A percentile compares a stretch with the other conserved stretches of the same genome.
Evolutionary conservation across 2,329 filamentous ascomycete genomes (phyloP).

Genomic region (Alternaria arbusti): DNA sequence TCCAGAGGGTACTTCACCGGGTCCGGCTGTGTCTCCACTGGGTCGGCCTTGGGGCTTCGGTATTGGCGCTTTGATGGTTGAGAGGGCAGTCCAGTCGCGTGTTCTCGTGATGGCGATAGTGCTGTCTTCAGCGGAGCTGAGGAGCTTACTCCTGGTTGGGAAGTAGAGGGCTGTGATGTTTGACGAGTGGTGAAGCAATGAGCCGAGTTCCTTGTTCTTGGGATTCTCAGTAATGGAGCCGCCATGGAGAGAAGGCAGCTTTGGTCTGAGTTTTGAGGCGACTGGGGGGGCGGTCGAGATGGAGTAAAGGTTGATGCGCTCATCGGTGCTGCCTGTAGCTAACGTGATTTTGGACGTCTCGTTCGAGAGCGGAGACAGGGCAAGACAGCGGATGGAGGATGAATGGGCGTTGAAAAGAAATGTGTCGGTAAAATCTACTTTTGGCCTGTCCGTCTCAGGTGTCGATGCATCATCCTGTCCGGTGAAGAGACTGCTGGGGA

Average conservation of each 20-base stretch:
- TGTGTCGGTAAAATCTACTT: constrained; percentile 79
- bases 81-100: constrained; percentile 87
- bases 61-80: constrained; percentile 85
- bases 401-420: constrained; percentile 95
- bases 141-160: constrained; percentile 83
- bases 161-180: constrained; percentile 82
- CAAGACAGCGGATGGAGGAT: constrained; percentile 87
- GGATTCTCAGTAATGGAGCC: constrained; percentile 82
- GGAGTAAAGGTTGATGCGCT: constrained; percentile 93
- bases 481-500: constrained; percentile 54
- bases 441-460: constrained; percentile 29
- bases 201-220: constrained; percentile 86
- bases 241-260: constrained; percentile 71
- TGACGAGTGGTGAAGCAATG: constrained; percentile 83
- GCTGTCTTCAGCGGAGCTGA: constrained; percentile 89
- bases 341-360: constrained; percentile 84
- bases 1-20: constrained; percentile 81
- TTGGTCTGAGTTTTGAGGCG: constrained; percentile 63
- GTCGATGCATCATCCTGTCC: constrained; percentile 27
- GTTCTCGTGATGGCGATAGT: constrained; percentile 87
- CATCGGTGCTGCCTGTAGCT: constrained; percentile 90
- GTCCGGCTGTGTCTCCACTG: constrained; percentile 85
- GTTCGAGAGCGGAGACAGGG: constrained; percentile 73
- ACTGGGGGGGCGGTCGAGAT: constrained; percentile 66
- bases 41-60: constrained; percentile 81